These are phyloP conservation scores for Yamadazyma pseudoaaseri DNA, from an alignment of 1,139 yeast species.

Conservation along the genomic window DNA sequence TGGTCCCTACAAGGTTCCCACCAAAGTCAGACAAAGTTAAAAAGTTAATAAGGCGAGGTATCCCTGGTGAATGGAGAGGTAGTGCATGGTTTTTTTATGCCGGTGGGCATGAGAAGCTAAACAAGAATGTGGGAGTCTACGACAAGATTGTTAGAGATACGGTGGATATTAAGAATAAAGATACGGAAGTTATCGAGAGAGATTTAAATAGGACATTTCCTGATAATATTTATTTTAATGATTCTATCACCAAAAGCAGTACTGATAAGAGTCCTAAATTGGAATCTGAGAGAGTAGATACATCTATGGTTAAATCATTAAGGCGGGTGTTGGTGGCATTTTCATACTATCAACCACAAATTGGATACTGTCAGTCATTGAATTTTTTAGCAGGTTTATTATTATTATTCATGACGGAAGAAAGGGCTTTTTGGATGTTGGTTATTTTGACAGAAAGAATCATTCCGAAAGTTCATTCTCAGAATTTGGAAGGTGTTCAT, in stretches of 20 bases:
- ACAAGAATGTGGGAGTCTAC: constrained; percentile 70
- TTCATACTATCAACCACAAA: constrained; percentile 81
- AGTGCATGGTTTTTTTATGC: constrained; percentile 96
- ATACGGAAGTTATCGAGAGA: constrained; percentile 88
- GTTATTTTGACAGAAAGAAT: constrained; percentile 83
- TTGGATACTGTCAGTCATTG: constrained; percentile 94
- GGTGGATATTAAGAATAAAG: constrained; percentile 52
- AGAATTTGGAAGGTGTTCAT: constrained; percentile 89
- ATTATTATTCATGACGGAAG: constrained; percentile 82
- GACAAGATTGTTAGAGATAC: constrained; percentile 63
- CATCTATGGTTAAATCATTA: constrained; percentile 65
- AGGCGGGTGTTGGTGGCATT: constrained; percentile 83
- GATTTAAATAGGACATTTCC: constrained; percentile 94
- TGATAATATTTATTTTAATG: constrained; percentile 74
- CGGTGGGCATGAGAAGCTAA: constrained; percentile 78
- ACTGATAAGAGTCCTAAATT: constrained; percentile 32
- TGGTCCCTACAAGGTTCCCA: constrained; percentile 62
- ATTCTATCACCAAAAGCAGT: constrained; percentile 2
- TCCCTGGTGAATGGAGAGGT: constrained; percentile 97
- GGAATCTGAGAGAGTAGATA: constrained; percentile 35
- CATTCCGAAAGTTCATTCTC: constrained; percentile 89
- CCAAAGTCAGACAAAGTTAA: constrained; percentile 80
- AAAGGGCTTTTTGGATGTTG: constrained; percentile 91
- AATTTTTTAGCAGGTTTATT: constrained; percentile 88
- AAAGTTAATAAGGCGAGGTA: constrained; percentile 83